Evolutionary conservation across 2,329 filamentous ascomycete genomes (phyloP).

Genomic region (Exophiala phaeomuriformis): DNA sequence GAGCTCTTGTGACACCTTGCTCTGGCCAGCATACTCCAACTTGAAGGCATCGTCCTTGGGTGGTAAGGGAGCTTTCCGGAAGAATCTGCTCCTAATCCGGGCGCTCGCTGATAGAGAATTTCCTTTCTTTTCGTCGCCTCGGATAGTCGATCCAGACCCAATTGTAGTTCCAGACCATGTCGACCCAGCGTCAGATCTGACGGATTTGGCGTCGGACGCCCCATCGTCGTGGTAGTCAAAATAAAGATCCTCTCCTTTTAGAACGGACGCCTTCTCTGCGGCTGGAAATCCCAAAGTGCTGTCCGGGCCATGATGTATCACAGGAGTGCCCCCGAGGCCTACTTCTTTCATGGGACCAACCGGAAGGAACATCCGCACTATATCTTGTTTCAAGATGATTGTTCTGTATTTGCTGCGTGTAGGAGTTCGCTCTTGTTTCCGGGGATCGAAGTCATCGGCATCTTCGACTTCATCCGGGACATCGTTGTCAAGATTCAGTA

Average conservation of each 20-base stretch:
- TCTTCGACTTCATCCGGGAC: neutral
- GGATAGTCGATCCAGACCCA: neutral
- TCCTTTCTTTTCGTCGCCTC: no score
- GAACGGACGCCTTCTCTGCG: neutral
- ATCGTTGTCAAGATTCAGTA: constrained; percentile 3
- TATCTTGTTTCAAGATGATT: neutral
- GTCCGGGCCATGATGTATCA: neutral
- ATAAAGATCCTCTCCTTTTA: neutral
- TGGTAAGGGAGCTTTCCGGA: neutral
- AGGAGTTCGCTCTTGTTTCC: neutral
- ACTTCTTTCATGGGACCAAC: neutral
- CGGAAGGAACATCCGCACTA: neutral
- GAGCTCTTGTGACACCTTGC: constrained; percentile 4
- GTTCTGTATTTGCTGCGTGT: neutral
- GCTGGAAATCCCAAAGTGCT: neutral
- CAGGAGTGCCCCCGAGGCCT: neutral
- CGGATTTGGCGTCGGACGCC: neutral
- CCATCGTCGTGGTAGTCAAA: neutral
- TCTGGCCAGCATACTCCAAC: constrained; percentile 5
- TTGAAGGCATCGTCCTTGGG: neutral
- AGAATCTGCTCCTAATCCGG: neutral
- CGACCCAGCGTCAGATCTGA: neutral
- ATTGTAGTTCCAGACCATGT: constrained; percentile 3
- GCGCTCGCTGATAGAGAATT: neutral
- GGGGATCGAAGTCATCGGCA: constrained; percentile 5